These are phyloP conservation scores for Citrullus mucosospermus DNA, from an alignment of 306 rosid genomes.

Conservation along the genomic window DNA sequence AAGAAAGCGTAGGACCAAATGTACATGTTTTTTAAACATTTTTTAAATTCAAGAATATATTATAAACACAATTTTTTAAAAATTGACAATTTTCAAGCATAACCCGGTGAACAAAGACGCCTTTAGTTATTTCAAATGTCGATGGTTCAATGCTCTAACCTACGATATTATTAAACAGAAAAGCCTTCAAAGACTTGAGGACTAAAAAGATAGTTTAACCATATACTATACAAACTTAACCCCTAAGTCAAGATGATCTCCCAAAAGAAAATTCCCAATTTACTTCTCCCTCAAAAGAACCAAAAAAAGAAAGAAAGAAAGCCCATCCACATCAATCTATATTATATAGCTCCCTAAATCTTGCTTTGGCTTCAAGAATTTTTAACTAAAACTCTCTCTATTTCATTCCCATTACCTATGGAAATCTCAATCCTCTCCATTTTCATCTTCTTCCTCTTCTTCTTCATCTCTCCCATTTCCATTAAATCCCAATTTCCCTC, in stretches of 20 bases:
- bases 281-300: background rate
- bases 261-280: background rate
- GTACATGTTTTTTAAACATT: too few species aligned
- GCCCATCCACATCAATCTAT: background rate
- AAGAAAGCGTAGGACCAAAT: too few species aligned
- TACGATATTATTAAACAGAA: background rate
- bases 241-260: background rate
- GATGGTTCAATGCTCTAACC: background rate
- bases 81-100: too few species aligned
- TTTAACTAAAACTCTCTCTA: background rate
- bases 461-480: conserved; percentile 27
- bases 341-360: background rate
- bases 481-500: background rate
- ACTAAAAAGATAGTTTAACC: background rate
- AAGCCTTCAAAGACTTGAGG: background rate
- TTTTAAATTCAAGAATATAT: too few species aligned
- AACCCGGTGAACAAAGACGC: too few species aligned
- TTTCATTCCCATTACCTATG: background rate
- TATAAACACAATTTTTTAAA: too few species aligned
- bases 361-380: background rate
- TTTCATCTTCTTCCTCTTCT: conserved; percentile 19
- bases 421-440: background rate
- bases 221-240: background rate
- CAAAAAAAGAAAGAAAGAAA: background rate
- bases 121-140: background rate